phyloP scores from a whole-genome alignment of 306 rosid species.

The Adenanthera pavonina region DNA sequence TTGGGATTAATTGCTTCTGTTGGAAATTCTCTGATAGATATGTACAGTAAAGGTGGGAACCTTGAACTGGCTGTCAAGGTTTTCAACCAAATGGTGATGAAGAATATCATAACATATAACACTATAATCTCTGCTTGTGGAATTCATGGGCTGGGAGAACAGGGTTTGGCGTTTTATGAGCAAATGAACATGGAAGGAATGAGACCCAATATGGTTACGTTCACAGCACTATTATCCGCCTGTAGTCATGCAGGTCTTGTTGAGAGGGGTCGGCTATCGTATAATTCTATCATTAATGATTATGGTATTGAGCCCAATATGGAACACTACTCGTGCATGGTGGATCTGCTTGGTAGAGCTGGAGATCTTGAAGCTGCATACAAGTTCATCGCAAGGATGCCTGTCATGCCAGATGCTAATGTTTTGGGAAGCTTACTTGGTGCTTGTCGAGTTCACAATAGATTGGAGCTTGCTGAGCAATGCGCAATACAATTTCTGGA shows the following conservation, averaged over 20 bases:
- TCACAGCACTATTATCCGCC: constrained; percentile 49
- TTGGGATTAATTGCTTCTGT: constrained; percentile 36
- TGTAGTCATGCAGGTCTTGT: constrained; percentile 56
- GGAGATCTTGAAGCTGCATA: constrained; percentile 52
- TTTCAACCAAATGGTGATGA: constrained; percentile 47
- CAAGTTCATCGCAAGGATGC: constrained; percentile 47
- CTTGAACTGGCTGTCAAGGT: constrained; percentile 49
- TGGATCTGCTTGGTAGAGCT: constrained; percentile 54
- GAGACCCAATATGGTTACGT: constrained; percentile 53
- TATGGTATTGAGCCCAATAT: constrained; percentile 48
- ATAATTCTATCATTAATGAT: constrained; percentile 50
- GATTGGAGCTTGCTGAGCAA: constrained; percentile 49
- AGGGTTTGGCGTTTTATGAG: constrained; percentile 44
- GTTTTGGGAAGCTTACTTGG: constrained; percentile 54
- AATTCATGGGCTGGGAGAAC: constrained; percentile 52
- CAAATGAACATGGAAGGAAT: constrained; percentile 51
- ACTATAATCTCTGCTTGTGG: constrained; percentile 55
- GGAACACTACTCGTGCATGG: constrained; percentile 59
- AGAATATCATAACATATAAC: constrained; percentile 54
- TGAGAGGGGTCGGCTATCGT: constrained; percentile 47
- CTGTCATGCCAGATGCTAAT: constrained; percentile 46
- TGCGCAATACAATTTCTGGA: constrained; percentile 33
- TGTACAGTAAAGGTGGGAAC: constrained; percentile 56
- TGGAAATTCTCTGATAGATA: constrained; percentile 53
- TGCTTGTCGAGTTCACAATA: constrained; percentile 55